Evolutionary conservation across 2,329 filamentous ascomycete species (phyloP), one percentile per base, ranked within the genome.

Genomic region (Rutstroemia sp.): DNA sequence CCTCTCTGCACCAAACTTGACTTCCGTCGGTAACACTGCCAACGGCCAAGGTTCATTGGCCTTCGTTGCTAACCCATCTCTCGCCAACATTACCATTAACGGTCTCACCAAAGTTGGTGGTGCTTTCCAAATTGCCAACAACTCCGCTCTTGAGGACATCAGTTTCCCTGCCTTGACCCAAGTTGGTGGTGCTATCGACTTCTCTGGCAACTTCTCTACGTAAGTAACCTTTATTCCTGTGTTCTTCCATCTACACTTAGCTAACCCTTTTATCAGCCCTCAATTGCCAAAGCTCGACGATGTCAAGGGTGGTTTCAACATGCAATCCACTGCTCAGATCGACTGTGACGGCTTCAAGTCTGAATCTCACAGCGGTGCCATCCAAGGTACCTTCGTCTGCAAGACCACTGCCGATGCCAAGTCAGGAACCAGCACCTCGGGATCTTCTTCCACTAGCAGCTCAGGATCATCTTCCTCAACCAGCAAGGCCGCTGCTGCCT

Each of bases 61-160:
- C 3, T 82, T 87, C 66, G 77, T 83, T 70, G 79, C 79, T 74
- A 87, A 87, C 76, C 71, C 73, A 44, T 70, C 77, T 59, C 75
- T 87, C 51, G 71, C 75, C 70, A 96, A 95, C 81, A 79, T 96
- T 73, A 84, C 86, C 58, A 81, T 95, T 74, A 85, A 87, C 49
- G 48, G 70, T 21, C 79, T 97, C 47, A 79, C 77, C 63, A 79
- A 74, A 54, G 80, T 96, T 67, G 83, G 81, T 64, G 92, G 90
- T 75, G 90, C 87, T 71, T 82, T 95, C 71, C 84, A 87, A 65
- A 83, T 99, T 69, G 86, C 88, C 74, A 95, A 96, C 83, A 96
- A 97, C 85, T 89, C 90, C 59, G 76, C 78, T 56, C 80, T 96
- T 37, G 65, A 73, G 56, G 71, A 75, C 59, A 78, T 96, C 62